Evolutionary conservation across 2,329 filamentous ascomycete species (phyloP).

Genomic region (Cladophialophora carrionii): DNA sequence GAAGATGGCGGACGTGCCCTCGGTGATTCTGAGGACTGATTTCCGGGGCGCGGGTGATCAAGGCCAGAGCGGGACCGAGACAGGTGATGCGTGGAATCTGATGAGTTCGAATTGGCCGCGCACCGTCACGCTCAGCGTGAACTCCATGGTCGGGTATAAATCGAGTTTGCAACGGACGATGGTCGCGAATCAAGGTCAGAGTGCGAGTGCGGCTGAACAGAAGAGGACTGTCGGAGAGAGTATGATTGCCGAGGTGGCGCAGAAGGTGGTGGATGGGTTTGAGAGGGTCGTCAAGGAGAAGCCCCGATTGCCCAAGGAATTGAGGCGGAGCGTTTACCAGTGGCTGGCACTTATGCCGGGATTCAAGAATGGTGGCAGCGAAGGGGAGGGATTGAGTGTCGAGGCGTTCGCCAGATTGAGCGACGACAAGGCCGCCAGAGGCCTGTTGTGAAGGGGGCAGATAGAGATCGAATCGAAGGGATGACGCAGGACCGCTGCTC

Average conservation of each 20-base stretch:
- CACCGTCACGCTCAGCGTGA: constrained; percentile 31
- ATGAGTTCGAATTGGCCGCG: constrained; percentile 39
- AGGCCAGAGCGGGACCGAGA: neutral
- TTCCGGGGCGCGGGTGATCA: constrained; percentile 38
- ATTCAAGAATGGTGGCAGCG: constrained; percentile 23
- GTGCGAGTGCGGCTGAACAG: neutral
- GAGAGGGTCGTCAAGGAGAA: constrained; percentile 34
- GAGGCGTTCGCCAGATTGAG: constrained; percentile 29
- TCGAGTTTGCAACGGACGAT: constrained; percentile 26
- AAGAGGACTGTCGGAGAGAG: constrained; percentile 19
- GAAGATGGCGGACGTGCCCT: constrained; percentile 38
- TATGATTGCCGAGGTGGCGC: constrained; percentile 32
- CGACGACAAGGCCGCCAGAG: constrained; percentile 32
- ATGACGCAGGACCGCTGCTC: neutral
- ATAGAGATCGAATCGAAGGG: neutral
- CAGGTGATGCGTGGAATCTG: constrained; percentile 38
- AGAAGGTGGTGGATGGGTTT: constrained; percentile 35
- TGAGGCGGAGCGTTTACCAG: constrained; percentile 36
- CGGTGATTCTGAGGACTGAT: constrained; percentile 38
- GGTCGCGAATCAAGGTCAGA: neutral
- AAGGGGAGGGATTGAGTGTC: constrained; percentile 25
- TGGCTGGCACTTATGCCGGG: constrained; percentile 40
- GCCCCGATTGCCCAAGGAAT: constrained; percentile 33
- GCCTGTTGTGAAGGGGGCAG: constrained; percentile 28
- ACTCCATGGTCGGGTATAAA: constrained; percentile 38